A percentile compares a stretch with the other conserved stretches of the same genome.
Evolutionary conservation across 345 rosid genomes (phyloP).

Genomic region (Acer negundo): DNA sequence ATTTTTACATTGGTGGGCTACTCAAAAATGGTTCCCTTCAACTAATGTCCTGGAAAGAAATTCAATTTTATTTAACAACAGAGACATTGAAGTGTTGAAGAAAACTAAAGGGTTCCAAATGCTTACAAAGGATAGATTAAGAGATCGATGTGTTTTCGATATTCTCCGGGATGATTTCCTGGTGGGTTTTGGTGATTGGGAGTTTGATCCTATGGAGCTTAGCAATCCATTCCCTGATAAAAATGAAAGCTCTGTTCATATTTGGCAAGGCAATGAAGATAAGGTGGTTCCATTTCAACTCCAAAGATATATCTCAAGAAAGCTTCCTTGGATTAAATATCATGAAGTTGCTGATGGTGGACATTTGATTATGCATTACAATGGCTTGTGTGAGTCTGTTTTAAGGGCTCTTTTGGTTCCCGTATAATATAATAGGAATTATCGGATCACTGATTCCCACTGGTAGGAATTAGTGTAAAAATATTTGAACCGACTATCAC

Average conservation of each 20-base stretch:
- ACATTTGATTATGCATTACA: constrained; percentile 78
- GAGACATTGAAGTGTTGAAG: constrained; percentile 66
- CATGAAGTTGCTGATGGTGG: constrained; percentile 92
- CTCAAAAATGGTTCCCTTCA: constrained; percentile 64
- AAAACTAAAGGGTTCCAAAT: constrained; percentile 74
- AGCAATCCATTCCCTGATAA: constrained; percentile 44
- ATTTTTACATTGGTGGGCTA: constrained; percentile 74
- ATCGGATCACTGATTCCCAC: no score
- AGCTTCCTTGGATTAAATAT: constrained; percentile 77
- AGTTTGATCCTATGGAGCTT: constrained; percentile 70
- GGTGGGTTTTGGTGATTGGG: constrained; percentile 73
- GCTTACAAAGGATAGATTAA: constrained; percentile 68
- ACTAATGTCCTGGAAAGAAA: constrained; percentile 55
- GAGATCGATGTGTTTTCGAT: constrained; percentile 51
- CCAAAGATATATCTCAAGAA: constrained; percentile 57
- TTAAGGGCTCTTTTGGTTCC: constrained; percentile 60
- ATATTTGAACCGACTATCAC: no score
- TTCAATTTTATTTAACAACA: constrained; percentile 60
- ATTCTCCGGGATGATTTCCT: constrained; percentile 64
- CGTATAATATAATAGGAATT: constrained; percentile 25
- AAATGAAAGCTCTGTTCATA: constrained; percentile 52
- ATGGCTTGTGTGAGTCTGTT: constrained; percentile 67
- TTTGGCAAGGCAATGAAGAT: constrained; percentile 91
- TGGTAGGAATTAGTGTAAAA: no score
- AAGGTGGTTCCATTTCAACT: constrained; percentile 81